Base-by-base conservation (phyloP, 2,329 filamentous ascomycete species). In the Chalaropsis thielavioides region DNA sequence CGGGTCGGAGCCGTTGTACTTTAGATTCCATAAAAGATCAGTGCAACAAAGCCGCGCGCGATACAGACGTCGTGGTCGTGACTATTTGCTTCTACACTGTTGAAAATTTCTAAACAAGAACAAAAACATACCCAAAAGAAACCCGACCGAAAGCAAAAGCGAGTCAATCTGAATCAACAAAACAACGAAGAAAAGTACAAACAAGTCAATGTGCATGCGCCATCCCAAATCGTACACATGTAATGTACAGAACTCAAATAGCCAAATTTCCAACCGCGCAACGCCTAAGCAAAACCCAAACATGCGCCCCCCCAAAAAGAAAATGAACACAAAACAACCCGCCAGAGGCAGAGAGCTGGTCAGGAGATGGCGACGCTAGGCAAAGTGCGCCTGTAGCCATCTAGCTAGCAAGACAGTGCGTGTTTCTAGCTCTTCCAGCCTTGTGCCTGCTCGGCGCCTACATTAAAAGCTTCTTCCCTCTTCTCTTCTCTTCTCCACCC, bases 281-380 rank as follows among this genome's bases (percentile, higher is more conserved):
- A 58, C 54, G 54, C 54, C 54, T 15, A 38, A 58, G 24, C 38
- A 61, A 61, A 61, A 61, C 41, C 40, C 40, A 61, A 58, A 43
- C 40, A 61, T 41, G 15, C n/a, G n/a, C n/a, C n/a, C n/a, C n/a
- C n/a, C 24, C 60, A 61, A 54, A 63, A 56, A 2, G 46, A 60
- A 40, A 8, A n/a, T n/a, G n/a, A n/a, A n/a, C n/a, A n/a, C n/a
- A n/a, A 49, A 38, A 38, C 35, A 38, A 38, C 35, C 35, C 10
- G 8, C 6, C 35, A 38, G 35, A 38, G 35, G 8, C 3, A 8
- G 35, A 22, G 41, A 41, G 2, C 15, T 4, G 43, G 1, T 2
- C 15, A 3, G 43, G 43, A 19, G 43, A 46, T 6, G 43, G 43
- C 41, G 41, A n/a, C 4, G 8, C 41, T 4, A 13, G 17, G 11